Conservation (phyloP, 805 yeast species). For the Jamesozyma rosinii region DNA sequence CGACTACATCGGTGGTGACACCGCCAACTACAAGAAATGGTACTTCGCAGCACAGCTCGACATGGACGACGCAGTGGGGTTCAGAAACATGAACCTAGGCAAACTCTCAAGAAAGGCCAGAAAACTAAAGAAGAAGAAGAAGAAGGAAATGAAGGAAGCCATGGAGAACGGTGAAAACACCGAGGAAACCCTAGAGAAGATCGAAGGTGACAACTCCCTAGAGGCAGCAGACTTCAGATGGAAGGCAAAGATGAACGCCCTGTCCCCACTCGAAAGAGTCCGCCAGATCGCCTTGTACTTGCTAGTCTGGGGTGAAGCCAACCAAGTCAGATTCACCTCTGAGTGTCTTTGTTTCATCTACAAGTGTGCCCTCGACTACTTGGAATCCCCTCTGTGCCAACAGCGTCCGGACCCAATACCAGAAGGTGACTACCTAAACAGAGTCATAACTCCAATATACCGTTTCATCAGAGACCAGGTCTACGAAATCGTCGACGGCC, state of each 20-base stretch:
- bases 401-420: constrained; percentile 76
- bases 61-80: constrained; percentile 76
- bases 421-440: constrained; percentile 81
- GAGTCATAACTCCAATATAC: constrained; percentile 87
- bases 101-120: constrained; percentile 68
- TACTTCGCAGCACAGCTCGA: constrained; percentile 82
- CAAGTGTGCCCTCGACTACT: constrained; percentile 89
- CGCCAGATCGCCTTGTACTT: constrained; percentile 70
- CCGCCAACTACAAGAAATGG: constrained; percentile 82
- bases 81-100: constrained; percentile 66
- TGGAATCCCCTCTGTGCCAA: constrained; percentile 82
- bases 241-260: constrained; percentile 69
- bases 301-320: constrained; percentile 83
- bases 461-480: constrained; percentile 72
- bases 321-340: constrained; percentile 86
- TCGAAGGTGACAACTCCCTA: constrained; percentile 76
- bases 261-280: constrained; percentile 69
- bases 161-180: constrained; percentile 46
- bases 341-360: constrained; percentile 88
- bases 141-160: constrained; percentile 58
- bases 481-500: constrained; percentile 71
- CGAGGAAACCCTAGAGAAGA: constrained; percentile 48
- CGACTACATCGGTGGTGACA: constrained; percentile 81
- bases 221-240: constrained; percentile 78
- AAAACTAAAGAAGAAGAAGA: constrained; percentile 70